Conservation (phyloP, 1,139 yeast species). For the Blastobotrys serpentis region DNA sequence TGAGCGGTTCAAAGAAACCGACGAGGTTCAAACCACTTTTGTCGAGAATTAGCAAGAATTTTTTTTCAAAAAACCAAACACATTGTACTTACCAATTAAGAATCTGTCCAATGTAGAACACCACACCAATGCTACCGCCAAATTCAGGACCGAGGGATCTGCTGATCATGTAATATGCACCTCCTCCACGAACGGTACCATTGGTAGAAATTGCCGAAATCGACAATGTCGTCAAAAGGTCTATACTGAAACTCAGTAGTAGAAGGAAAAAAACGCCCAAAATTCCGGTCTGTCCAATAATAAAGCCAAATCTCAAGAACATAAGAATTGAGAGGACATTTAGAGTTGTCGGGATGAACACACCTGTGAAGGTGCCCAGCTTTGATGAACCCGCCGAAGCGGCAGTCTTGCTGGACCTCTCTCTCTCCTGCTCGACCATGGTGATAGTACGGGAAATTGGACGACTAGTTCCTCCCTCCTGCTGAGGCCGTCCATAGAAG, state of each 20-base stretch:
- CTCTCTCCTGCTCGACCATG: constrained; percentile 21
- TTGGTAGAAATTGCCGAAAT: constrained; percentile 80
- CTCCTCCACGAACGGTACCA: constrained; percentile 82
- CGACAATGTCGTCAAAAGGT: constrained; percentile 66
- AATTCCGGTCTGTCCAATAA: constrained; percentile 76
- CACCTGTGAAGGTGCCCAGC: constrained; percentile 45
- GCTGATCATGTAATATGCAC: constrained; percentile 80
- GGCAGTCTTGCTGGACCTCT: constrained; percentile 14
- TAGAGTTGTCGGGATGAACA: constrained; percentile 71
- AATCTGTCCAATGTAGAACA: constrained; percentile 75
- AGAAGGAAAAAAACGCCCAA: constrained; percentile 52
- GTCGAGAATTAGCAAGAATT: no score
- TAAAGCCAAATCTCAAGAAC: constrained; percentile 77
- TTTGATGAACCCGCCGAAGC: constrained; percentile 23
- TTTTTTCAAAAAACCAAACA: constrained; percentile 32
- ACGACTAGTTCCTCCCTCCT: not conserved
- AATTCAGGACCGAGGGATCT: constrained; percentile 79
- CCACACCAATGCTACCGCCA: constrained; percentile 81
- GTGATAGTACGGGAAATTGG: constrained; percentile 22
- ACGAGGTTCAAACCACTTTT: constrained; percentile 71
- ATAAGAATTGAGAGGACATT: constrained; percentile 75
- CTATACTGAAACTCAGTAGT: constrained; percentile 59
- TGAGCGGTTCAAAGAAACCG: constrained; percentile 72
- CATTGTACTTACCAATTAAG: constrained; percentile 48
- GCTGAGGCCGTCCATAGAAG: constrained; percentile 19